Evolutionary conservation across 2,329 filamentous ascomycete genomes (phyloP), one percentile per base, ranked within the genome.

Genomic region (Aspergillus sp.): DNA sequence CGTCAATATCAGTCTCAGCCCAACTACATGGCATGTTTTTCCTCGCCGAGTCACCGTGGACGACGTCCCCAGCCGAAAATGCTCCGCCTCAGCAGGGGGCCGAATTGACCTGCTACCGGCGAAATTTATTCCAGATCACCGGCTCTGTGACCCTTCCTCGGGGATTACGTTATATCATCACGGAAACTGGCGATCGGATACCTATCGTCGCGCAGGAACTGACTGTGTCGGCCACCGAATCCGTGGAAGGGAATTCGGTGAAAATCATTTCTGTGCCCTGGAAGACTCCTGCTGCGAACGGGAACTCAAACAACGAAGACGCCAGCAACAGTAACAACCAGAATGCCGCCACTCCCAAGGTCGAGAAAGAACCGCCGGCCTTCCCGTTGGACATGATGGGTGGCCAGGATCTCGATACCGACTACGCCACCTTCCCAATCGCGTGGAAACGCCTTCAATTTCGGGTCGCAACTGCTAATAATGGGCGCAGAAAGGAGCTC

Each of bases 191-290:
- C 44, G 90, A 96, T 71, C 88, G 89, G 44, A 87, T 96, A 41
- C 88, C 90, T 2, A 91, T 97, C 48, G 84, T 86, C 62, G 89
- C 82, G 62, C 90, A 93, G 73, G 93, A 98, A 72, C 85, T 97
- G 53, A 87, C 89, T 53, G 90, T 98, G 47, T 96, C 91, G 5
- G 93, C 93, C 8, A 96, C 92, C 48, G 93, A 98, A 73, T 97
- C 93, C 2, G 92, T 96, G 15, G 93, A 98, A 72, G 91, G 91
- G 34, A 93, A 96, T 66, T 80, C 90, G 0, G 91, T 97, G 43
- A 93, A 96, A 66, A 87, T 98, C 61, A 97, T 98, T 62, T 95
- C 95, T 7, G 96, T 98, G 58, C 93, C 93, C 1, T 98, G 93
- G 93, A 98, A 98, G 80, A 97, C 93, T 2, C 93, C 92, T 1